These are phyloP conservation scores for Ampelocalamus luodianensis DNA, from an alignment of 176 grass and related monocot genomes.

Conservation along the genomic window DNA sequence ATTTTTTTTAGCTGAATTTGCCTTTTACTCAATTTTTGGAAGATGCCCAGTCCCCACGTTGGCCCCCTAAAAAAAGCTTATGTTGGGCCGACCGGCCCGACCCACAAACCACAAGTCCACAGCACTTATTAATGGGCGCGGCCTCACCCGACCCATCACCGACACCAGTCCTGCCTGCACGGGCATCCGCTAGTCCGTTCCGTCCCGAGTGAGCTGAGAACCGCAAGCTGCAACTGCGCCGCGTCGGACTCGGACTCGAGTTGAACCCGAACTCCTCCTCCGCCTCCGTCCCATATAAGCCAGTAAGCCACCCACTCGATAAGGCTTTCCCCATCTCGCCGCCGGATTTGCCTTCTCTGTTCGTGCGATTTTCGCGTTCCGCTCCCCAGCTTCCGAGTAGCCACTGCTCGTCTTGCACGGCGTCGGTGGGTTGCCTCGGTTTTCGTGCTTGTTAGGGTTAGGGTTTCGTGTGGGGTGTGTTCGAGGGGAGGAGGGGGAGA, in stretches of 20 bases:
- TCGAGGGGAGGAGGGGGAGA: not conserved
- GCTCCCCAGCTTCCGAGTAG: not conserved
- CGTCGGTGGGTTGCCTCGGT: slow-evolving; percentile 17
- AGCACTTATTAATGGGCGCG: not conserved
- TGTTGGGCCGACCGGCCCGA: not conserved
- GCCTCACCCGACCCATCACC: not conserved
- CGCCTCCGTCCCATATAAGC: slow-evolving; percentile 1
- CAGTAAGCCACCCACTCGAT: slow-evolving; percentile 35
- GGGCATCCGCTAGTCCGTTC: not conserved
- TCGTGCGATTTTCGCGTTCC: not conserved
- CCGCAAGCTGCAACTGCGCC: not conserved
- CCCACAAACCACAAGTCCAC: not conserved
- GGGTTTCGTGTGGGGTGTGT: slow-evolving; percentile 40
- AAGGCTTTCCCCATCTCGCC: slow-evolving; percentile 13
- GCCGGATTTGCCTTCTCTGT: not conserved
- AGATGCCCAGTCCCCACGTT: not conserved
- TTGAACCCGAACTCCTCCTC: not conserved
- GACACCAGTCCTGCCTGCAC: not conserved
- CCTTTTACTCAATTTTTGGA: not conserved
- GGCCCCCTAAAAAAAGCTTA: not conserved
- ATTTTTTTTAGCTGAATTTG: no score
- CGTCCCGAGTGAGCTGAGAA: not conserved
- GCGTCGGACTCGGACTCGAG: not conserved
- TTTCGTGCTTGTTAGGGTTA: slow-evolving; percentile 39
- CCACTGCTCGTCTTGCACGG: not conserved